phyloP scores from a whole-genome alignment of 306 rosid species.

The Comarum palustre region DNA sequence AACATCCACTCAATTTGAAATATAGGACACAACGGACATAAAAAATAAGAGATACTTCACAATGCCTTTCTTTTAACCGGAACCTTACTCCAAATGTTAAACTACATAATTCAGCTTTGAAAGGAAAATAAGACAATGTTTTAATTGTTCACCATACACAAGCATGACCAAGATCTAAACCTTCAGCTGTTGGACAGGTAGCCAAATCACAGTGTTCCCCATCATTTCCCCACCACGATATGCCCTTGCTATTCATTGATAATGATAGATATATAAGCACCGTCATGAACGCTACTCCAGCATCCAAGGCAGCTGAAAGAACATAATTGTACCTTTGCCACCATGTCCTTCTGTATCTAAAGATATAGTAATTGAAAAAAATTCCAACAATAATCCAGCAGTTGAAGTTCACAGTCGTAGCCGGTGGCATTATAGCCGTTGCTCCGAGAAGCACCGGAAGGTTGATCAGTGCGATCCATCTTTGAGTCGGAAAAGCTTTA shows the following conservation, averaged over 20 bases:
- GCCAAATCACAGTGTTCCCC: constrained; percentile 40
- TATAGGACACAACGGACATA: too few relatives aligned
- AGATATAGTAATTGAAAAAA: constrained; percentile 31
- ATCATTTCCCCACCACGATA: constrained; percentile 55
- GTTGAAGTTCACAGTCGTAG: constrained; percentile 31
- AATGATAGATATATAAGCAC: constrained; percentile 41
- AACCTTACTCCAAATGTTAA: neutral
- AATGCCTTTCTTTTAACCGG: too few relatives aligned
- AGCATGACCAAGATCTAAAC: constrained; percentile 1
- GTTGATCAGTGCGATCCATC: constrained; percentile 30
- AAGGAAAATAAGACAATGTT: neutral
- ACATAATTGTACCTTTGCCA: constrained; percentile 42
- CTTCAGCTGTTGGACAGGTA: constrained; percentile 3
- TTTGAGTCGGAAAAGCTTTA: constrained; percentile 23
- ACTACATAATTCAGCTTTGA: neutral
- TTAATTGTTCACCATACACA: neutral
- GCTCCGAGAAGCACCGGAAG: constrained; percentile 38
- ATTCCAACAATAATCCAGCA: constrained; percentile 33
- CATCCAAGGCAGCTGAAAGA: constrained; percentile 40
- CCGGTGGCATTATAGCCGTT: constrained; percentile 37
- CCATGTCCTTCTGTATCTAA: constrained; percentile 31
- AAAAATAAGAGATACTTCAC: too few relatives aligned
- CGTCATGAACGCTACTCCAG: constrained; percentile 53
- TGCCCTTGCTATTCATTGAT: constrained; percentile 10
- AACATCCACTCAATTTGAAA: too few relatives aligned